phyloP scores from a whole-genome alignment of 176 grass and related monocot genomes.

The Avena sativa region DNA sequence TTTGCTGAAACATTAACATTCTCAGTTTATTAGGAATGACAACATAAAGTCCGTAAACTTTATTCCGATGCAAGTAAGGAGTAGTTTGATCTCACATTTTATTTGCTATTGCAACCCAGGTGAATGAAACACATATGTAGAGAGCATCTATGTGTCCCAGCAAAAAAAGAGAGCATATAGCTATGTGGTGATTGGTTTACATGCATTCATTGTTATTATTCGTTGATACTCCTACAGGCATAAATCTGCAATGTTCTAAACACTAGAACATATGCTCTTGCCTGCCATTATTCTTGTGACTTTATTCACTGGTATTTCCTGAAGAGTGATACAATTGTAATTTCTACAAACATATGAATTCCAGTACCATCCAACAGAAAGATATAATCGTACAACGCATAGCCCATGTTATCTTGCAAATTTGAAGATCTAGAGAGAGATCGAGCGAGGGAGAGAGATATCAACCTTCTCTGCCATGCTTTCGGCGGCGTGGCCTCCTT shows the following conservation, averaged over 20 bases:
- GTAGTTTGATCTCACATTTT: background rate
- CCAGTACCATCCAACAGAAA: background rate
- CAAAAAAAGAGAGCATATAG: too few species aligned
- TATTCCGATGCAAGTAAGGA: background rate
- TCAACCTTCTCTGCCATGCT: constrained; percentile 50
- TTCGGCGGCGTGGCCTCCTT: background rate
- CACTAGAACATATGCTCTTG: constrained; percentile 1
- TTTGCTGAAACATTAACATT: background rate
- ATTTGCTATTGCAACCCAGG: background rate
- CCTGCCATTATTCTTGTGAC: background rate
- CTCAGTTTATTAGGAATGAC: background rate
- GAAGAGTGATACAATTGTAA: background rate
- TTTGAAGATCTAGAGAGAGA: background rate
- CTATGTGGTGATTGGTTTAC: background rate
- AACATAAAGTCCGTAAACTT: background rate
- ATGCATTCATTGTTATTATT: background rate
- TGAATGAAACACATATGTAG: background rate
- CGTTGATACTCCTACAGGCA: constrained; percentile 1
- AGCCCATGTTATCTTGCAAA: background rate
- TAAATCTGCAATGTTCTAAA: background rate
- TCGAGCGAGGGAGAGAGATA: too few species aligned
- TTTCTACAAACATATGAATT: background rate
- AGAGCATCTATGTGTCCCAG: background rate
- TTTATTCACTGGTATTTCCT: background rate
- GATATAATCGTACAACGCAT: background rate